Evolutionary conservation across 176 grass and related monocot genomes (phyloP).

Genomic region (Areca catechu): DNA sequence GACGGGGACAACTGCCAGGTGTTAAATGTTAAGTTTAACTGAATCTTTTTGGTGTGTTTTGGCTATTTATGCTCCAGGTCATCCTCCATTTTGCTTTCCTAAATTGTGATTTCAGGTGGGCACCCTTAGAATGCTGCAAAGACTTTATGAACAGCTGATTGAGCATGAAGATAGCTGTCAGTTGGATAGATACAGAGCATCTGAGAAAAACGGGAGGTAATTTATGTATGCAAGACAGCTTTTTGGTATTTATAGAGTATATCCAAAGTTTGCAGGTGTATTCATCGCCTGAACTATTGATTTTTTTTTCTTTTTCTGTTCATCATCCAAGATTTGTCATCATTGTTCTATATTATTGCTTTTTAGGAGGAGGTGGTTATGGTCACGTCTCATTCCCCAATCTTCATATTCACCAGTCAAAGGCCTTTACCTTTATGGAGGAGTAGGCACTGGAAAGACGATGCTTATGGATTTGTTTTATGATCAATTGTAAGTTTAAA

Average conservation of each 20-base stretch:
- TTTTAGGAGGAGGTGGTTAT: constrained; percentile 82
- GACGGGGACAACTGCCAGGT: constrained; percentile 89
- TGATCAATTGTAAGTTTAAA: constrained; percentile 59
- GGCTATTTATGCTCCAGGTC: not conserved
- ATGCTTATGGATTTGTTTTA: constrained; percentile 97
- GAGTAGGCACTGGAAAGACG: constrained; percentile 89
- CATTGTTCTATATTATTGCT: no score
- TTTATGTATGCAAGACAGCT: no score
- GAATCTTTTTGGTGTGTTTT: not conserved
- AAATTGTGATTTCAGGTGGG: constrained; percentile 42
- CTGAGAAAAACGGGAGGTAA: constrained; percentile 64
- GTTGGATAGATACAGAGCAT: constrained; percentile 78
- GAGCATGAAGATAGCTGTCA: constrained; percentile 56
- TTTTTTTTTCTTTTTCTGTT: no score
- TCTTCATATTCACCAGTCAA: constrained; percentile 52
- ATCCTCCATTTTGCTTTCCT: constrained; percentile 1
- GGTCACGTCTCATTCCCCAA: constrained; percentile 67
- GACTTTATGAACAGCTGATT: constrained; percentile 66
- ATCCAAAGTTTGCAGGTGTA: no score
- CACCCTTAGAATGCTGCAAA: constrained; percentile 68
- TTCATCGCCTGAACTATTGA: no score
- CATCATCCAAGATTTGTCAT: no score
- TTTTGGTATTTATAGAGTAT: no score
- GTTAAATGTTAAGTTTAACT: not conserved
- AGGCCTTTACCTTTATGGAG: constrained; percentile 81